Evolutionary conservation across 441 rosid genomes (phyloP), one percentile per base, ranked within the genome.

Genomic region (Adansonia grandidieri): DNA sequence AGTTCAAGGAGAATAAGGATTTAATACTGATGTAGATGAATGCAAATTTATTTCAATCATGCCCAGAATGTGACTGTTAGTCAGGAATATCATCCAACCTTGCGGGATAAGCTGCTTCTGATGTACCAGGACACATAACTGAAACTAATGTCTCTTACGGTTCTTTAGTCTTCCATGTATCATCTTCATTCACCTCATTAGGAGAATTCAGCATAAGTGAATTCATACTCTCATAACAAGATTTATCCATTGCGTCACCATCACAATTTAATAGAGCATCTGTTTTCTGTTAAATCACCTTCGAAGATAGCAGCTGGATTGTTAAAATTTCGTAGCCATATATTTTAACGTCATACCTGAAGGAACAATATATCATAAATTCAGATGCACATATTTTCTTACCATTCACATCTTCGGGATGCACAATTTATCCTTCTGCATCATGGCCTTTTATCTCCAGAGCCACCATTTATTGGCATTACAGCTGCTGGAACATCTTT

Each of bases 401-500:
- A 53, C 74, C 80, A 80, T 77, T 63, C n/a, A 72, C 51, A 81
- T 60, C 84, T 58, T 69, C 78, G 14, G 56, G 77, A 78, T 70
- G 81, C 32, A 80, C 42, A 73, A 56, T 48, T 17, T 70, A 50
- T 44, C 80, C 78, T 80, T 64, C 83, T 17, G 56, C 81, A 47
- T 40, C 61, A 14, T 54, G 80, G 62, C 81, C 75, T 81, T 81
- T 76, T 65, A 73, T 82, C 83, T 62, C 77, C 85, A 53, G 53
- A 71, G 74, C 77, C 62, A 44, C 19, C 78, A 83, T 73, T 71
- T 19, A 74, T 48, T 42, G 85, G 85, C 83, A 90, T 80, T 66
- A 80, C 84, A 77, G 87, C 85, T 6, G 73, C 80, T 19, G 82
- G 47, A 17, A 83, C 78, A 51, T 79, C 87, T 78, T 84, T 79